phyloP scores from a whole-genome alignment of 2,329 filamentous ascomycete genomes.

The Diaporthe batatas region DNA sequence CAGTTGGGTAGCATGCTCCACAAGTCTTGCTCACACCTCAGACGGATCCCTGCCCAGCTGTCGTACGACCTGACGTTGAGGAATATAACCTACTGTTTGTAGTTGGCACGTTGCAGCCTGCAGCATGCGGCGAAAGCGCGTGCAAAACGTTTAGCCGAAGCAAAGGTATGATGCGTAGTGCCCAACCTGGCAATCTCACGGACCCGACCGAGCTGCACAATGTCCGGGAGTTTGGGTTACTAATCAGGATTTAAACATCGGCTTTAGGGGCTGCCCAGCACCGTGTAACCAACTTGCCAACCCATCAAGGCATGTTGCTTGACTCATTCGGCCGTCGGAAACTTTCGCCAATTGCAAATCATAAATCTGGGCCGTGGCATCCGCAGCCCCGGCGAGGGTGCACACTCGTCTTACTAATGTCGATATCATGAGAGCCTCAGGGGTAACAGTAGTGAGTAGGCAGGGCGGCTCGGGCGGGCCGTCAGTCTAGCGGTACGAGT shows the following conservation, averaged over 20 bases:
- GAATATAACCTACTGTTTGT: background rate
- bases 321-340: background rate
- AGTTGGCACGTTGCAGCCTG: background rate
- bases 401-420: background rate
- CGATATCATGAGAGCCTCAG: background rate
- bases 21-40: background rate
- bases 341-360: slow-evolving; percentile 3
- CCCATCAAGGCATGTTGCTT: background rate
- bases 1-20: background rate
- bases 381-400: background rate
- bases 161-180: too few relatives aligned
- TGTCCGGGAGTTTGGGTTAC: too few relatives aligned
- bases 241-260: slow-evolving; percentile 35
- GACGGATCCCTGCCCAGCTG: background rate
- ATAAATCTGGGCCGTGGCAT: background rate
- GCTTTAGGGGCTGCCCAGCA: slow-evolving; percentile 11
- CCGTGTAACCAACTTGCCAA: background rate
- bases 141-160: slow-evolving; percentile 7
- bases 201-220: background rate
- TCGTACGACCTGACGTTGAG: background rate
- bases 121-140: background rate
- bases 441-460: too few relatives aligned
- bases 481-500: background rate
- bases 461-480: background rate
- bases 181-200: background rate